These are phyloP conservation scores for Talaromyces trachyspermus DNA, from an alignment of 495 filamentous ascomycete genomes.

Conservation along the genomic window DNA sequence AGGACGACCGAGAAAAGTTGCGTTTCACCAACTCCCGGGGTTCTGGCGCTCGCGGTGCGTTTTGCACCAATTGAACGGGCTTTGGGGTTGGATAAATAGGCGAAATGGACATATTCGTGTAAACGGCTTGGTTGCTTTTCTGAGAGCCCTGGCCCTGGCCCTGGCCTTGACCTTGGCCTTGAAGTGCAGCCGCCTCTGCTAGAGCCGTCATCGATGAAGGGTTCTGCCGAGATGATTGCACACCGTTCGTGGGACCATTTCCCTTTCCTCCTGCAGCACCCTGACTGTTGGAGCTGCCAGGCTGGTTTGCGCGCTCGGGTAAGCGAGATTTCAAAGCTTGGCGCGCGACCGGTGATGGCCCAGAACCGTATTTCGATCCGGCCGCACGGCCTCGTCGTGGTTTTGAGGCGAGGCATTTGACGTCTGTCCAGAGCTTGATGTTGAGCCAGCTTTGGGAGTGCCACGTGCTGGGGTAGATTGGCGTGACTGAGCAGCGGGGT, in stretches of 20 bases:
- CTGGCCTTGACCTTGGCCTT: conserved; percentile 48
- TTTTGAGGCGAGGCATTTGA: conserved; percentile 25
- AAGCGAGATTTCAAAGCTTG: conserved; percentile 31
- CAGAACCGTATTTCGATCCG: conserved; percentile 26
- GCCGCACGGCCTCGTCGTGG: conserved; percentile 29
- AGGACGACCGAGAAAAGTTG: conserved; percentile 40
- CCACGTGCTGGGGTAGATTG: conserved; percentile 27
- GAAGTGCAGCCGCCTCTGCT: conserved; percentile 60
- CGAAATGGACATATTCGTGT: conserved; percentile 45
- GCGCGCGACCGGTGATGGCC: conserved; percentile 37
- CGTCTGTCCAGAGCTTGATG: conserved; percentile 22
- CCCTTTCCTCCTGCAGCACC: conserved; percentile 26
- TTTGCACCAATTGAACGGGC: conserved; percentile 34
- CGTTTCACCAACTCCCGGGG: conserved; percentile 41
- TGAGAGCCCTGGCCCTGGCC: conserved; percentile 25
- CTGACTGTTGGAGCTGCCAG: conserved; percentile 13
- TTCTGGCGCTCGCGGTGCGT: conserved; percentile 41
- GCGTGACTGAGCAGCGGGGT: conserved; percentile 46
- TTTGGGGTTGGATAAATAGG: conserved; percentile 41
- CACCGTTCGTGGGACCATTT: conserved; percentile 27
- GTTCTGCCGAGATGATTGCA: conserved; percentile 32
- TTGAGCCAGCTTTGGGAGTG: conserved; percentile 28
- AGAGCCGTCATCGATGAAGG: conserved; percentile 60
- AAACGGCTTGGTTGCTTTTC: conserved; percentile 19
- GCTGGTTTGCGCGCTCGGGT: conserved; percentile 18